Base-by-base conservation (phyloP, 305 asterid species). In the Fraxinus nigra region DNA sequence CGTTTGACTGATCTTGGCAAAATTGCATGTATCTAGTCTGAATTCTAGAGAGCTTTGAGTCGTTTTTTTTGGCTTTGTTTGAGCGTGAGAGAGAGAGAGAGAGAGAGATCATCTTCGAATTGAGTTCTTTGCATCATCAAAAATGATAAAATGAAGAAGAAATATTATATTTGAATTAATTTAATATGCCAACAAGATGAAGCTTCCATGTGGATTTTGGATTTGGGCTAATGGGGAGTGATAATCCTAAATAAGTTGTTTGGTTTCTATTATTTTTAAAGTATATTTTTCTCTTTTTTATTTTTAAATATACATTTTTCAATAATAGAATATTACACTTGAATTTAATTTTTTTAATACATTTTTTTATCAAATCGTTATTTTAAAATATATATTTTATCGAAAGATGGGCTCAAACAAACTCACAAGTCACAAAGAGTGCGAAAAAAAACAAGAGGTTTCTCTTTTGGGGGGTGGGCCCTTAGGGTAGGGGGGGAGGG, bases 31-130 rank as follows among this genome's bases (percentile, higher is more conserved):
- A 82, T 83, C 76, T 82, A 61, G 9, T 51, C 75, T 87, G 85
- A 48, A 75, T 90, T 34, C 34, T 56, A 22, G 65, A 32, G 13
- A 38, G 33, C 73, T 3, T 76, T 70, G 82, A 82, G 91, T 87
- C 88, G 87, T 86, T 84, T 84, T 24, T 24, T 63, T 18, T 80
- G 83, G 26, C 13, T 30, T 13, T 3, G 30, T 38, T 38, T 35
- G 0, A 13, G 59, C 30, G 70, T 0, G 56, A 24, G 14, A 30
- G 22, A 72, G 70, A 1, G 70, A 13, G 46, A 30, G 77, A 3
- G 84, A 51, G 26, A 32, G 48, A 78, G 7, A 40, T 86, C 88
- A 67, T 85, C 86, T 89, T 83, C 80, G 89, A 89, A 79, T 89
- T 89, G 87, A 76, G 78, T 86, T 87, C 78, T 83, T 61, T 13